Base-by-base conservation (phyloP, 805 yeast genomes). In the Lachancea kluyveri region DNA sequence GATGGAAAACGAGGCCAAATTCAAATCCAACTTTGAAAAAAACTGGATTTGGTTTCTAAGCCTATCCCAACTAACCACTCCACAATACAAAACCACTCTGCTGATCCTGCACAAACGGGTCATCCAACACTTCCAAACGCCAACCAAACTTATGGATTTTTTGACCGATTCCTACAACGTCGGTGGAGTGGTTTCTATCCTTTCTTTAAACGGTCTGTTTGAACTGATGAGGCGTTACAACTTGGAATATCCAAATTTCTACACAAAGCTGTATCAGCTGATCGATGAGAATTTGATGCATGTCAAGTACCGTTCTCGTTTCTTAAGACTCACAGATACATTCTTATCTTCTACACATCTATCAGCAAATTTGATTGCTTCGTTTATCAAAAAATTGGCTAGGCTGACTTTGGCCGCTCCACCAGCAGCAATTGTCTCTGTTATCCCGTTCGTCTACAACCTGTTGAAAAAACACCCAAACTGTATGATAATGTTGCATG, bases 231-330 rank as follows among this genome's bases (percentile, higher is more conserved):
- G 74, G 48, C 67, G 69, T 35, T 76, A 74, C 57, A 88, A 88
- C 52, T 67, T 90, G 46, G 97, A 90, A 50, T 90, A 90, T 55
- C 96, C 97, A 11, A 79, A 86, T 40, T 92, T 90, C 52, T 90
- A 77, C 62, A 59, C 67, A 28, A 88, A 90, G 59, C 70, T 90
- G 24, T 90, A 92, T 57, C 77, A 79, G 7, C 67, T 92, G 24
- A 67, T 92, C 28, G 85, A 85, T 11, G 81, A 85, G 11, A 71
- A 76, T 21, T 57, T 92, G 36, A 62, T 92, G 48, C 88, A 79
- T 53, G 77, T 84, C 29, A 73, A 77, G 35, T 83, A 86, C 57
- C 72, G 94, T 50, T 78, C 95, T 1, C 71, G 97, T 47, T 90
- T 92, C 50, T 74, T 90, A 61, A 74, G 98, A 47, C 62, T 92